Evolutionary conservation across 306 rosid species (phyloP).

Genomic region (Betula pendula): DNA sequence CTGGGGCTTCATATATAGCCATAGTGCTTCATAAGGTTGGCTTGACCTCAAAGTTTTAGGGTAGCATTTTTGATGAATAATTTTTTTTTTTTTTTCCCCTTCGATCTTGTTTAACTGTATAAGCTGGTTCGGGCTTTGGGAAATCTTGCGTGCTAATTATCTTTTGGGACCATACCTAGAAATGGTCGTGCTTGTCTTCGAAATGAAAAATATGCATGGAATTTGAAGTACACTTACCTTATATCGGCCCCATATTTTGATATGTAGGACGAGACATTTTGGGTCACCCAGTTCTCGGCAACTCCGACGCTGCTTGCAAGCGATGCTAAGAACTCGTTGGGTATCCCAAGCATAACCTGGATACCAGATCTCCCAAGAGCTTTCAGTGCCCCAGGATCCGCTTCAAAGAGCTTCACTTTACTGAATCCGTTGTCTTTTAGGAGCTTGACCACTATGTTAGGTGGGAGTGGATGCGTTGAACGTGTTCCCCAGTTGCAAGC

Average conservation of each 20-base stretch:
- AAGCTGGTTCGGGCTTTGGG: no score
- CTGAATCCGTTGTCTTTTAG: slow-evolving; percentile 79
- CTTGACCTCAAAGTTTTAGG: no score
- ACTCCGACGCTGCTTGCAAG: slow-evolving; percentile 60
- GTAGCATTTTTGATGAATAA: no score
- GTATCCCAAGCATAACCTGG: slow-evolving; percentile 86
- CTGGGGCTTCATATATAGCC: no score
- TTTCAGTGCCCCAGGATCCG: slow-evolving; percentile 66
- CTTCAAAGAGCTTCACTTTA: slow-evolving; percentile 90
- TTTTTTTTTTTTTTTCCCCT: no score
- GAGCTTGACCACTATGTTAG: slow-evolving; percentile 58
- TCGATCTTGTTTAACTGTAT: no score
- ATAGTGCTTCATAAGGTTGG: no score
- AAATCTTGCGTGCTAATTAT: no score
- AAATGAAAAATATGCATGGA: no score
- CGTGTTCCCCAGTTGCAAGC: slow-evolving; percentile 89
- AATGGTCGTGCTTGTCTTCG: no score
- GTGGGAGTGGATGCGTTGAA: slow-evolving; percentile 69
- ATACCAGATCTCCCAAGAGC: slow-evolving; percentile 83
- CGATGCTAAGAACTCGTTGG: slow-evolving; percentile 71
- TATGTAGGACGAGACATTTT: slow-evolving; percentile 65
- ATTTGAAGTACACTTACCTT: slow-evolving; percentile 43
- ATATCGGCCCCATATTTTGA: slow-evolving; percentile 69
- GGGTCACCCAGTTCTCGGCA: slow-evolving; percentile 77
- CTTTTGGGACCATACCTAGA: no score